phyloP scores from a whole-genome alignment of 495 filamentous ascomycete genomes.

The Talaromyces liani region DNA sequence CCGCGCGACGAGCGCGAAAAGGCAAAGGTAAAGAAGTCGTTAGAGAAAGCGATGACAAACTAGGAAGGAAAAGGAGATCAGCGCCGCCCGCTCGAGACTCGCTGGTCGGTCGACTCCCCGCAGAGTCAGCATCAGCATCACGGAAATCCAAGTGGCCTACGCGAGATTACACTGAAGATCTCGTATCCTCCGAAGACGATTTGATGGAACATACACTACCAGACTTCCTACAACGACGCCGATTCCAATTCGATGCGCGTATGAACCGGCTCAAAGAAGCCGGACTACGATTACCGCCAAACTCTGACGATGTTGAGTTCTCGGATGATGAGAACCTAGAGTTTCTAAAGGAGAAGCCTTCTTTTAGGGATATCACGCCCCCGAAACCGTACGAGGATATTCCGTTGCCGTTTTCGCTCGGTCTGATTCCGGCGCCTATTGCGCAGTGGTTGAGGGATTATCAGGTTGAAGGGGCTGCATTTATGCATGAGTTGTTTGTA shows the following conservation, averaged over 20 bases:
- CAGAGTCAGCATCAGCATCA: slow-evolving; percentile 8
- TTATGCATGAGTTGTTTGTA: slow-evolving; percentile 84
- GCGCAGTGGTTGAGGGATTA: slow-evolving; percentile 92
- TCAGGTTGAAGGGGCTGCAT: slow-evolving; percentile 78
- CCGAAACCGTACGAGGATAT: slow-evolving; percentile 68
- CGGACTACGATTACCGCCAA: slow-evolving; percentile 71
- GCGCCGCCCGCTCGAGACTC: slow-evolving; percentile 6
- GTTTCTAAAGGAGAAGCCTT: slow-evolving; percentile 58
- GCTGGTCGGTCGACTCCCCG: slow-evolving; percentile 9
- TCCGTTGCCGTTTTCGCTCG: slow-evolving; percentile 64
- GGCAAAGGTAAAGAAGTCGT: slow-evolving; percentile 27
- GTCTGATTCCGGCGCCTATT: slow-evolving; percentile 81
- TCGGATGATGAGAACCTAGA: slow-evolving; percentile 72
- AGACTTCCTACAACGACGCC: slow-evolving; percentile 48
- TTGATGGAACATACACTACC: slow-evolving; percentile 53
- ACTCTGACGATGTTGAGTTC: slow-evolving; percentile 75
- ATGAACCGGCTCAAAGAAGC: slow-evolving; percentile 52
- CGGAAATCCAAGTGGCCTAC: slow-evolving; percentile 14
- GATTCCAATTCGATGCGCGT: slow-evolving; percentile 43
- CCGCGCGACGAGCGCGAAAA: slow-evolving; percentile 29
- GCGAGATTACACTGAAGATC: slow-evolving; percentile 33
- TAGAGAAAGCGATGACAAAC: not conserved
- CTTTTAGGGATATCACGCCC: slow-evolving; percentile 55
- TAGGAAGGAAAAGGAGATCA: slow-evolving; percentile 17
- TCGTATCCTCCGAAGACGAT: slow-evolving; percentile 42